phyloP scores from a whole-genome alignment of 805 yeast species.

The Martiniozyma abietophila region DNA sequence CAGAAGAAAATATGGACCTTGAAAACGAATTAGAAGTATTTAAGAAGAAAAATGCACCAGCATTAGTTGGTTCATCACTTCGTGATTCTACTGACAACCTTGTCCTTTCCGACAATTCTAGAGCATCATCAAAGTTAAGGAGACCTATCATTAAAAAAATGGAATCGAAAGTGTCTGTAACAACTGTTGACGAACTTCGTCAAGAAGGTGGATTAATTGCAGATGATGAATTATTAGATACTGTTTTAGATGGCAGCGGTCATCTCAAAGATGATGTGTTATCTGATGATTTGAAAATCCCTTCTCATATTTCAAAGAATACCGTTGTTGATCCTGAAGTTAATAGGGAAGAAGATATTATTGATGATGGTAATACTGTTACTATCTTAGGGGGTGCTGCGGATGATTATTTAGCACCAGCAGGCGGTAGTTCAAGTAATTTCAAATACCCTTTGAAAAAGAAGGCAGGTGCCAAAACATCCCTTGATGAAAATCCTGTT shows the following conservation, averaged over 20 bases:
- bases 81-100: constrained; percentile 16
- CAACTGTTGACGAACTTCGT: constrained; percentile 27
- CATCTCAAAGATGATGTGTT: constrained; percentile 40
- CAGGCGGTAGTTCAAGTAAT: constrained; percentile 19
- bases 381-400: constrained; percentile 25
- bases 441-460: constrained; percentile 6
- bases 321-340: constrained; percentile 2
- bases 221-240: constrained; percentile 47
- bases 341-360: constrained; percentile 1
- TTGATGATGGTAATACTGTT: constrained; percentile 8
- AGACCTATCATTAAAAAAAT: constrained; percentile 37
- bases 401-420: constrained; percentile 28
- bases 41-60: constrained; percentile 37
- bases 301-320: too few relatives aligned
- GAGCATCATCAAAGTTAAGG: constrained; percentile 21
- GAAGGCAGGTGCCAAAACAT: constrained; percentile 3
- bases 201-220: constrained; percentile 47
- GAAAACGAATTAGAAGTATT: constrained; percentile 46
- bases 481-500: constrained; percentile 9
- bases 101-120: too few relatives aligned
- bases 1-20: constrained; percentile 42
- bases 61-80: constrained; percentile 45
- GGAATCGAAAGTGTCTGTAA: constrained; percentile 21
- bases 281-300: constrained; percentile 19
- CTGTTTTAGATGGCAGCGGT: constrained; percentile 45